A percentile compares a stretch with the other conserved stretches of the same genome.
Conservation (phyloP, 1,139 yeast species). For the Diutina mesorugosa region DNA sequence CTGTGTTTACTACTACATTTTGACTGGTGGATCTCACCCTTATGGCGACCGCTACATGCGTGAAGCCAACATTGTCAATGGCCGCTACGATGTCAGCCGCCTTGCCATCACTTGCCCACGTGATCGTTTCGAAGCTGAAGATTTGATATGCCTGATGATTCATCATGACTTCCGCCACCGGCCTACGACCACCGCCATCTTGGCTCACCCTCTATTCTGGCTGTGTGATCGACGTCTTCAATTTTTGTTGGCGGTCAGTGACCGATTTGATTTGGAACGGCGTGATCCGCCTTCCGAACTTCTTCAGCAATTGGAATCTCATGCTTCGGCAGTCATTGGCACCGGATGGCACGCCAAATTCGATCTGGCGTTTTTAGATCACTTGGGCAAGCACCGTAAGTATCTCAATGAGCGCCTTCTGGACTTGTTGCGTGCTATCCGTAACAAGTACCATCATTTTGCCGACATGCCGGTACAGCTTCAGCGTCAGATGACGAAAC, state of each 20-base stretch:
- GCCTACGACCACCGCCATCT: constrained; percentile 55
- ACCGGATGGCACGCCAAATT: constrained; percentile 62
- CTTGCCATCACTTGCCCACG: constrained; percentile 26
- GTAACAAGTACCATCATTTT: constrained; percentile 89
- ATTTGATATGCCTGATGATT: constrained; percentile 66
- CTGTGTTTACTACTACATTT: constrained; percentile 80
- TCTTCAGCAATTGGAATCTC: constrained; percentile 47
- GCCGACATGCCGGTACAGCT: constrained; percentile 71
- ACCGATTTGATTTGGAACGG: constrained; percentile 76
- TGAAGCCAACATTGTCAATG: constrained; percentile 79
- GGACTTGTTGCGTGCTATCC: constrained; percentile 77
- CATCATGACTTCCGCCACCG: constrained; percentile 52
- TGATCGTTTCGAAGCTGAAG: constrained; percentile 52
- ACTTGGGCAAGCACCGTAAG: constrained; percentile 82
- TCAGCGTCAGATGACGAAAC: constrained; percentile 58
- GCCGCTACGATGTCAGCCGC: constrained; percentile 41
- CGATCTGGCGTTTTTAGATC: constrained; percentile 59
- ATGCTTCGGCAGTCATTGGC: constrained; percentile 40
- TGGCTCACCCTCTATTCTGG: constrained; percentile 91
- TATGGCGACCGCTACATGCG: constrained; percentile 82
- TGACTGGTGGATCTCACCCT: constrained; percentile 84
- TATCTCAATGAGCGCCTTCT: constrained; percentile 66
- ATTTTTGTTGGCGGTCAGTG: constrained; percentile 76
- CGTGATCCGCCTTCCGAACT: constrained; percentile 77
- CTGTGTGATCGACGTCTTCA: constrained; percentile 59